These are phyloP conservation scores for Mortierella sp. DNA, from an alignment of 371 early-diverging fungal genomes.

Conservation along the genomic window DNA sequence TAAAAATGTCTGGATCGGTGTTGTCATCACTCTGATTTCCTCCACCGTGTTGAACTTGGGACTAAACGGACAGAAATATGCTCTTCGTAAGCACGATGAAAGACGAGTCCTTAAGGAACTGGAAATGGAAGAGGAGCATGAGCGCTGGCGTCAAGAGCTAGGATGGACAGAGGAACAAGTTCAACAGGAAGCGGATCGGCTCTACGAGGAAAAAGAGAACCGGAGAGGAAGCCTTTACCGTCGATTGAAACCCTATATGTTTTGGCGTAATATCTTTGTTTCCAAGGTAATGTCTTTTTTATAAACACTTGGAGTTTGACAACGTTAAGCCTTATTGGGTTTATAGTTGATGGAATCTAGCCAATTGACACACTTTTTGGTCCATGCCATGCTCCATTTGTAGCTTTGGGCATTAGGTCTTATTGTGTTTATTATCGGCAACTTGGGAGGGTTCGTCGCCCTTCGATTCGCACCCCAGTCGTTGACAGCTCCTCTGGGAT, in stretches of 20 bases:
- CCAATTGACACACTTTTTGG: neutral
- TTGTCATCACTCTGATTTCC: constrained; percentile 78
- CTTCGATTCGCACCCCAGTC: constrained; percentile 92
- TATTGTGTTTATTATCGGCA: constrained; percentile 78
- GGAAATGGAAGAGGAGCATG: constrained; percentile 40
- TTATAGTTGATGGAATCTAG: neutral
- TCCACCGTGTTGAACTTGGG: constrained; percentile 85
- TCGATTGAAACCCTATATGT: constrained; percentile 46
- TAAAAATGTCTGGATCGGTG: constrained; percentile 75
- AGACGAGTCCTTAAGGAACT: constrained; percentile 46
- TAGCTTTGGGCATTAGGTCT: constrained; percentile 76
- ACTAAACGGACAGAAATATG: constrained; percentile 90
- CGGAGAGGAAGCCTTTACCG: constrained; percentile 35
- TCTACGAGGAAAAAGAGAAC: constrained; percentile 45
- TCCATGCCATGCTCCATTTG: neutral
- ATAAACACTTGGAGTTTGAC: neutral
- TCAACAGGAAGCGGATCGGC: constrained; percentile 36
- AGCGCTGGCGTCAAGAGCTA: constrained; percentile 32
- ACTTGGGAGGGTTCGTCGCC: constrained; percentile 81
- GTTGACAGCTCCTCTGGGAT: constrained; percentile 85
- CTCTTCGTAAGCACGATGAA: constrained; percentile 71
- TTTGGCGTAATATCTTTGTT: constrained; percentile 43
- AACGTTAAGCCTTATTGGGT: neutral
- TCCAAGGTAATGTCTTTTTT: constrained; percentile 37
- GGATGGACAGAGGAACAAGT: constrained; percentile 50